These are phyloP conservation scores for Marvania coccoides DNA, from an alignment of 139 green algal genomes.

Conservation along the genomic window DNA sequence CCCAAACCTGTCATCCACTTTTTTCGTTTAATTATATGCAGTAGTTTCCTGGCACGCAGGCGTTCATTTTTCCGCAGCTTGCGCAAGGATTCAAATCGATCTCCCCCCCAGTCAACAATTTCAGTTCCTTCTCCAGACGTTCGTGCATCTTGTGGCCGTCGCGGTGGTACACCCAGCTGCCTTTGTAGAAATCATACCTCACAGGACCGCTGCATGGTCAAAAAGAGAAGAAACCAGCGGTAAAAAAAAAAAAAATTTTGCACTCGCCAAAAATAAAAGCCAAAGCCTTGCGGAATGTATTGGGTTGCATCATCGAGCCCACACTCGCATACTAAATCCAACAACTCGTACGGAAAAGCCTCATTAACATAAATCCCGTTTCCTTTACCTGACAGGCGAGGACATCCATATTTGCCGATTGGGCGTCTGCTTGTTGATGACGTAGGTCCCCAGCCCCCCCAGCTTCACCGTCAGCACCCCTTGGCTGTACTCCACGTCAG, in stretches of 20 bases:
- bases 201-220: slow-evolving; percentile 35
- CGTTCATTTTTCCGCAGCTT: slow-evolving; percentile 17
- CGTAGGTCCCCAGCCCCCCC: slow-evolving; percentile 79
- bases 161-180: slow-evolving; percentile 66
- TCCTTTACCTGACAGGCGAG: slow-evolving; percentile 77
- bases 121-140: slow-evolving; percentile 58
- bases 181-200: slow-evolving; percentile 45
- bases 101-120: slow-evolving; percentile 33
- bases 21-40: neutral
- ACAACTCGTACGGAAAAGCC: no score
- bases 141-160: slow-evolving; percentile 55
- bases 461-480: slow-evolving; percentile 78
- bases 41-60: neutral
- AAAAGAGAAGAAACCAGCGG: no score
- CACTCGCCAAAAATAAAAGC: neutral
- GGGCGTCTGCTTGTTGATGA: slow-evolving; percentile 96
- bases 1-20: slow-evolving; percentile 27
- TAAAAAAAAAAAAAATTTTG: neutral
- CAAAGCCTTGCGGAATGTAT: no score
- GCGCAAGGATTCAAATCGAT: slow-evolving; percentile 21
- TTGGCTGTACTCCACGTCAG: slow-evolving; percentile 70
- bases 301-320: neutral
- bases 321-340: no score
- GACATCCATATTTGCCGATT: slow-evolving; percentile 97
- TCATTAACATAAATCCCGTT: neutral